Percentiles rank a stretch among this genome's conserved stretches.
Evolutionary conservation across 2,329 filamentous ascomycete genomes (phyloP).

Genomic region (Sporothrix euskadiensis): DNA sequence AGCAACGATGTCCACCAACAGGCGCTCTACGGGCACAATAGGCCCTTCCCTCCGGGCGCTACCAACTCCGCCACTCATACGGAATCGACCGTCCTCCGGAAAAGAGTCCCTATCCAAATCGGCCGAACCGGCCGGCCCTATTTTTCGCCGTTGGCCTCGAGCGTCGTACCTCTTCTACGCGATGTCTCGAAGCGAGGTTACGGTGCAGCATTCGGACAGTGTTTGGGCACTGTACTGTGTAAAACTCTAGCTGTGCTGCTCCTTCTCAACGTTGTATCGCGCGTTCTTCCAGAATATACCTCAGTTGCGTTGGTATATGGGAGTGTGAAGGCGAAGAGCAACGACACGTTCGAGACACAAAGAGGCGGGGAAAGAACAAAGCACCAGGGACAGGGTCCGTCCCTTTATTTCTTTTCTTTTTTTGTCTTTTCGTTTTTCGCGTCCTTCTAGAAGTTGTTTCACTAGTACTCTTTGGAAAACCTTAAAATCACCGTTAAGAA

Average conservation of each 20-base stretch:
- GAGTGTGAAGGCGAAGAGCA: background rate
- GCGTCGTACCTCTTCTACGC: background rate
- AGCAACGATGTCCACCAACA: conserved; percentile 5
- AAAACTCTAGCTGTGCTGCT: background rate
- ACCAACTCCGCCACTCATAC: background rate
- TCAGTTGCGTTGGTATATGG: background rate
- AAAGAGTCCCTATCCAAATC: background rate
- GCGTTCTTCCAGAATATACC: background rate
- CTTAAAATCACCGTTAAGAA: background rate
- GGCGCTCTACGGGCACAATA: background rate
- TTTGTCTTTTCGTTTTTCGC: background rate
- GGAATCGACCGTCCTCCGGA: background rate
- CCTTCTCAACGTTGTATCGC: background rate
- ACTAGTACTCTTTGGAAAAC: background rate
- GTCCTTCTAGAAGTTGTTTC: background rate
- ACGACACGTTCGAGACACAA: background rate
- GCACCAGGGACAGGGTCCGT: background rate
- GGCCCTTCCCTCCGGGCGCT: background rate
- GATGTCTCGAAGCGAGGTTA: background rate
- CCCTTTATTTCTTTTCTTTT: background rate
- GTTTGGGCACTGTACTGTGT: background rate
- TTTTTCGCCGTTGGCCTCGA: background rate
- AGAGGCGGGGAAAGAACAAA: background rate
- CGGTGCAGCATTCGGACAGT: background rate
- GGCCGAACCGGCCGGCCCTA: background rate